Evolutionary conservation across 371 early-diverging fungal species (phyloP), one percentile per base, ranked within the genome.

Genomic region (Mortierella sp.): DNA sequence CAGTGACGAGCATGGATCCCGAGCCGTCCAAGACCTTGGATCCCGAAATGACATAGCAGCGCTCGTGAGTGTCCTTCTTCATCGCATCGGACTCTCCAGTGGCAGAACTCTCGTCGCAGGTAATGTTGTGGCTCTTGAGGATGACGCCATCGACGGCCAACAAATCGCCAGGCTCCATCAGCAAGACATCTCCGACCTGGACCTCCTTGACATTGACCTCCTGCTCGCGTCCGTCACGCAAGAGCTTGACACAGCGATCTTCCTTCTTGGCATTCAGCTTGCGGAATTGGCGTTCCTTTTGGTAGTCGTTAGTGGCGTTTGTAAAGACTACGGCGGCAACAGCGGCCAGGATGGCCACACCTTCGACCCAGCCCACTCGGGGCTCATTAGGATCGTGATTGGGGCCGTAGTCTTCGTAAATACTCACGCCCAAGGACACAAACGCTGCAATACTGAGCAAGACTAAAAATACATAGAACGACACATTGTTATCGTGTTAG

Each of bases 141-240:
- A 92, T 93, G 75, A 99, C 89, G 78, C 97, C 97, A 85, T 99
- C 99, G 24, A 94, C 98, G 0, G 96, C 92, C 68, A 98, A 89
- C 56, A 98, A 95, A 82, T 98, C 99, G 74, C 99, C 99, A n/a
- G 98, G 96, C 87, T 99, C 98, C 55, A 99, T 90, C 70, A 94
- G 81, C 76, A 98, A 86, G 68, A 99, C 90, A 84, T 99, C 99
- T 65, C 98, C 98, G 27, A 98, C 96, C 79, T 95, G 92, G 58
- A 97, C 72, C 73, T 97, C 96, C 88, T 95, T 95, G 65, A 98
- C 96, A 65, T 96, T 96, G 77, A 97, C 89, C 80, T 96, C 93
- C 41, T 93, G 89, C 84, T 97, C 95, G 54, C 93, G 90, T 75
- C 97, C 94, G 87, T 93, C 92, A 73, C 97, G 94, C 38, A 93